A percentile compares a stretch with the other conserved stretches of the same genome.
phyloP scores from a whole-genome alignment of 2,329 filamentous ascomycete genomes.

The Clonostachys chloroleuca region DNA sequence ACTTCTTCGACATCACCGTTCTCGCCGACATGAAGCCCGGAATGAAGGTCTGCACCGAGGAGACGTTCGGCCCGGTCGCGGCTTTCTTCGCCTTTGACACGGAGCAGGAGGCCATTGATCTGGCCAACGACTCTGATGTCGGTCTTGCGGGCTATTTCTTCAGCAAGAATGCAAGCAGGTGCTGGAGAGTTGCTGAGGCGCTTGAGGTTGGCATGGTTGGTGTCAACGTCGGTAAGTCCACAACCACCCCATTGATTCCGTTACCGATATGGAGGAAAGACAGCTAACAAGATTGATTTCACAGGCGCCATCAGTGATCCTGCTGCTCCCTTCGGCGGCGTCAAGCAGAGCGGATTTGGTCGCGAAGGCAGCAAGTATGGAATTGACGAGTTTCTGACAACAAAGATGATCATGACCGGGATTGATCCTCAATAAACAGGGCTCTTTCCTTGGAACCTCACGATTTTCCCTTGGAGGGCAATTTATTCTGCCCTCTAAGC shows the following conservation, averaged over 20 bases:
- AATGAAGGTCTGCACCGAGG: slow-evolving; percentile 81
- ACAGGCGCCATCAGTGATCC: slow-evolving; percentile 62
- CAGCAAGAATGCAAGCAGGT: slow-evolving; percentile 55
- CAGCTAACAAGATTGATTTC: too few relatives aligned
- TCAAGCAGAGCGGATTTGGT: slow-evolving; percentile 79
- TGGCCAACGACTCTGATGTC: slow-evolving; percentile 80
- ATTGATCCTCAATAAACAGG: too few relatives aligned
- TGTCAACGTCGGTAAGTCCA: slow-evolving; percentile 45
- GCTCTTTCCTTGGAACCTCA: too few relatives aligned
- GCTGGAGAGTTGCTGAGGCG: slow-evolving; percentile 57
- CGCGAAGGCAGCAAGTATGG: slow-evolving; percentile 63
- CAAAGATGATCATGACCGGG: not conserved
- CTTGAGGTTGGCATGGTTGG: slow-evolving; percentile 86
- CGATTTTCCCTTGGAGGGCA: too few relatives aligned
- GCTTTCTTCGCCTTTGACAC: slow-evolving; percentile 84
- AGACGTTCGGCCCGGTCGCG: slow-evolving; percentile 93
- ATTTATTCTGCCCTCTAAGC: too few relatives aligned
- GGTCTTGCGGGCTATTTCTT: slow-evolving; percentile 95
- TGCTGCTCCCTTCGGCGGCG: slow-evolving; percentile 66
- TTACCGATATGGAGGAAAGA: too few relatives aligned
- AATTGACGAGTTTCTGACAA: slow-evolving; percentile 26
- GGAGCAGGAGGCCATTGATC: slow-evolving; percentile 79
- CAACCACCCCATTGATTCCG: too few relatives aligned
- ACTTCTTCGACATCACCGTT: slow-evolving; percentile 79
- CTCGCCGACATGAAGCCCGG: slow-evolving; percentile 79